phyloP scores from a whole-genome alignment of 2,329 filamentous ascomycete species.

The Raffaelea deltoideospora region DNA sequence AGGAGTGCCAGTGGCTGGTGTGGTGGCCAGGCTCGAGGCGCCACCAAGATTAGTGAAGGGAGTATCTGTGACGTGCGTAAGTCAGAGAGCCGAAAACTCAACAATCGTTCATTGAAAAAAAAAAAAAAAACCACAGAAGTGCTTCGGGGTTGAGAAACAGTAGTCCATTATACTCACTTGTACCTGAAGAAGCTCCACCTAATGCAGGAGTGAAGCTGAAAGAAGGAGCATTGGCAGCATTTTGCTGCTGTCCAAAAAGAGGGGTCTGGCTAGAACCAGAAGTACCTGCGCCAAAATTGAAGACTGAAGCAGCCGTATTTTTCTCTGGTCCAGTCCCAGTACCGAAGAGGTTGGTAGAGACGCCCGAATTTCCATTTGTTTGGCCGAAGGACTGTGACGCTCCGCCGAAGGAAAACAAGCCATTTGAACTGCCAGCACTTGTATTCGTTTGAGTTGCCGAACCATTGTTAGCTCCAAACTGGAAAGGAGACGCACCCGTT shows the following conservation, averaged over 20 bases:
- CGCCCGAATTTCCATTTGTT: slow-evolving; percentile 9
- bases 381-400: slow-evolving; percentile 10
- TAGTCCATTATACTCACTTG: slow-evolving; percentile 21
- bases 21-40: slow-evolving; percentile 45
- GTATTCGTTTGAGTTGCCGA: slow-evolving; percentile 1
- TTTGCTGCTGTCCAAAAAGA: slow-evolving; percentile 15
- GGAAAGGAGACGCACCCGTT: slow-evolving; percentile 11
- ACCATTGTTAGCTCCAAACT: slow-evolving; percentile 6
- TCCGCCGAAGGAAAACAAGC: slow-evolving; percentile 23
- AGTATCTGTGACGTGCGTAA: slow-evolving; percentile 25
- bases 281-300: slow-evolving; percentile 20
- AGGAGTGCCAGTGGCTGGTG: slow-evolving; percentile 42
- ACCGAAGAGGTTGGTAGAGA: slow-evolving; percentile 14
- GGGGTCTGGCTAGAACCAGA: no score
- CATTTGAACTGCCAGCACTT: neutral
- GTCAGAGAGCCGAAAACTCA: no score
- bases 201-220: slow-evolving; percentile 18
- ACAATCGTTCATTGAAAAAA: no score
- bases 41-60: slow-evolving; percentile 37
- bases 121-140: neutral
- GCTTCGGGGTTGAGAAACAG: no score
- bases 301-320: neutral
- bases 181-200: slow-evolving; percentile 23
- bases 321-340: no score
- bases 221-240: slow-evolving; percentile 12